These are phyloP conservation scores for Boletus rubroflammeus DNA, from an alignment of 768 basidiomycete genomes.

Conservation along the genomic window DNA sequence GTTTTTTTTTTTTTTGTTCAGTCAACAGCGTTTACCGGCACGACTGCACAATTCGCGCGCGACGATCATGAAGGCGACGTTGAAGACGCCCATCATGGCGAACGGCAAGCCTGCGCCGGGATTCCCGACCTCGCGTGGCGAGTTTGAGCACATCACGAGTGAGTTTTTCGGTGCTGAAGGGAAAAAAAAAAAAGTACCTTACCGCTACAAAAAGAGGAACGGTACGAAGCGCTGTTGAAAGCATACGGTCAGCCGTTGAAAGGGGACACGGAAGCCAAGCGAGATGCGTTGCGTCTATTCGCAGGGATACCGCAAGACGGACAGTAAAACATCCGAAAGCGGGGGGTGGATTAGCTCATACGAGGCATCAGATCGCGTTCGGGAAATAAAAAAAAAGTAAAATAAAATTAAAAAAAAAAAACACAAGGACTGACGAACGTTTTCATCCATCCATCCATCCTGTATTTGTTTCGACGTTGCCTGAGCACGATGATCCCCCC, in stretches of 20 bases:
- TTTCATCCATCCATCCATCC: too few species aligned
- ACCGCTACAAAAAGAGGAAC: conserved; percentile 39
- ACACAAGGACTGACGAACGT: too few species aligned
- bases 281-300: conserved; percentile 37
- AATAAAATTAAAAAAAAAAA: too few species aligned
- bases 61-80: conserved; percentile 30
- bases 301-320: conserved; percentile 33
- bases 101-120: conserved; percentile 36
- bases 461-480: too few species aligned
- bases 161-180: too few species aligned
- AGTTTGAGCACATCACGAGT: conserved; percentile 48
- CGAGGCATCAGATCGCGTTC: not conserved
- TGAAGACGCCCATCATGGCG: conserved; percentile 29
- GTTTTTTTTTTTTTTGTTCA: conserved; percentile 1
- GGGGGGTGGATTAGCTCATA: conserved; percentile 1
- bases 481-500: too few species aligned
- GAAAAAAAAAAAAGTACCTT: too few species aligned
- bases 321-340: not conserved
- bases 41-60: conserved; percentile 36
- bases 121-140: conserved; percentile 39
- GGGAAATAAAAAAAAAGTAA: too few species aligned
- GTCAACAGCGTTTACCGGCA: conserved; percentile 37
- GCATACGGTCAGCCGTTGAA: conserved; percentile 32
- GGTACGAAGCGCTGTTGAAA: conserved; percentile 38
- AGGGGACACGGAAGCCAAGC: conserved; percentile 40